These are phyloP conservation scores for Omphalotus guepiniiformis DNA, from an alignment of 768 basidiomycete genomes.

Conservation along the genomic window DNA sequence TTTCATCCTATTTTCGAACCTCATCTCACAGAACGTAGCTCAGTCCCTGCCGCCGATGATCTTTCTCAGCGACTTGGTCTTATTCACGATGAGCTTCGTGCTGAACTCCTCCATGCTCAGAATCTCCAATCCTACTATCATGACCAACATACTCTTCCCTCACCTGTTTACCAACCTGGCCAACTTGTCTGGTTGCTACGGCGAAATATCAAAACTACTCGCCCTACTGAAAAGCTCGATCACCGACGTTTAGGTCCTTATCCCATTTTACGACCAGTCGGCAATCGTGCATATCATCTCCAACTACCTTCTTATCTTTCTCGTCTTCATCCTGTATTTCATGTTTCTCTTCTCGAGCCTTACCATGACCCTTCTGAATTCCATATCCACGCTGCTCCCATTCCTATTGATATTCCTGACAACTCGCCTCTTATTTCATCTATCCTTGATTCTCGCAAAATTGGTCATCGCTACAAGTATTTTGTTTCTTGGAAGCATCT, in stretches of 20 bases:
- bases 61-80: slow-evolving; percentile 8
- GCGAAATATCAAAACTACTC: slow-evolving; percentile 35
- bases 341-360: slow-evolving; percentile 31
- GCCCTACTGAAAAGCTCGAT: slow-evolving; percentile 37
- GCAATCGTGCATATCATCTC: slow-evolving; percentile 24
- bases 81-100: slow-evolving; percentile 13
- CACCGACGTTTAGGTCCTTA: slow-evolving; percentile 27
- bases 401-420: slow-evolving; percentile 16
- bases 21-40: slow-evolving; percentile 20
- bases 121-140: slow-evolving; percentile 23
- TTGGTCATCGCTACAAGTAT: slow-evolving; percentile 32
- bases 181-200: slow-evolving; percentile 34
- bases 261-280: slow-evolving; percentile 9
- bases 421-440: slow-evolving; percentile 18
- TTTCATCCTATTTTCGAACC: slow-evolving; percentile 27
- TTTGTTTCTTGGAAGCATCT: slow-evolving; percentile 24
- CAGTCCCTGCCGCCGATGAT: slow-evolving; percentile 26
- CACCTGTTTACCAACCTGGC: slow-evolving; percentile 26
- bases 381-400: slow-evolving; percentile 22
- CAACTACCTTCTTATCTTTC: slow-evolving; percentile 27
- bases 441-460: slow-evolving; percentile 28
- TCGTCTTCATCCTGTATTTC: slow-evolving; percentile 35
- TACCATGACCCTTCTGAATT: slow-evolving; percentile 28
- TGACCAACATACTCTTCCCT: slow-evolving; percentile 19
- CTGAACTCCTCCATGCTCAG: slow-evolving; percentile 20